Percentiles rank a stretch among this genome's conserved stretches.
These are phyloP conservation scores for Podospora comata DNA, from an alignment of 495 filamentous ascomycete genomes.

Conservation along the genomic window DNA sequence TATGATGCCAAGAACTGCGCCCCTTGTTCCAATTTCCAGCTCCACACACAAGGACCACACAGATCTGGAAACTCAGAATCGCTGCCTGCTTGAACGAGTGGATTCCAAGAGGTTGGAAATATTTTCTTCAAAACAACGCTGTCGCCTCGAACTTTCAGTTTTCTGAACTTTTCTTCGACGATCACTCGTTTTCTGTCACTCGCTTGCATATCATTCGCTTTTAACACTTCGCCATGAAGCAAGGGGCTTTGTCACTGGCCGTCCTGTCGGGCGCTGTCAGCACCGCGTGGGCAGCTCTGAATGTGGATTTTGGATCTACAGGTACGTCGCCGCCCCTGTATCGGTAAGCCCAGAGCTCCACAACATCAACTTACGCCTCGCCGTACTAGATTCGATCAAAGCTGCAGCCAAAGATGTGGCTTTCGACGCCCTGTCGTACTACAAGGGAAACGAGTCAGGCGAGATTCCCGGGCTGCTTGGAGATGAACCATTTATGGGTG, in stretches of 20 bases:
- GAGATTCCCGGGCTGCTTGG: constrained; percentile 64
- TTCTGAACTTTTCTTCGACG: background rate
- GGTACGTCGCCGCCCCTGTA: background rate
- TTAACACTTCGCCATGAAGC: background rate
- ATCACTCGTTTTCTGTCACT: constrained; percentile 1
- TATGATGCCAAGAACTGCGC: background rate
- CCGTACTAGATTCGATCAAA: constrained; percentile 10
- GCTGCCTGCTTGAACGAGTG: background rate
- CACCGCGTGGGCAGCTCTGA: constrained; percentile 12
- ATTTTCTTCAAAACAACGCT: background rate
- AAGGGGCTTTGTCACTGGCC: background rate
- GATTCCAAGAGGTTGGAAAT: background rate
- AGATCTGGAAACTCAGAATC: background rate
- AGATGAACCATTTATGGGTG: constrained; percentile 38
- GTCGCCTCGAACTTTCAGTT: background rate
- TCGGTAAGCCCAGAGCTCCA: background rate
- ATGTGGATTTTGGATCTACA: constrained; percentile 13
- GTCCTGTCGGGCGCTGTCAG: constrained; percentile 7
- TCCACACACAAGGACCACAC: background rate
- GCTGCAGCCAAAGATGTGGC: constrained; percentile 15
- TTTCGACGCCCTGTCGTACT: constrained; percentile 58
- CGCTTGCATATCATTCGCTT: background rate
- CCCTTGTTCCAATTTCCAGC: background rate
- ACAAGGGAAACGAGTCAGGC: constrained; percentile 60
- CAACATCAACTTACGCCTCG: background rate